A percentile compares a stretch with the other conserved stretches of the same genome.
Conservation (phyloP, 2,329 filamentous ascomycete species). For the Clonostachys rosea region DNA sequence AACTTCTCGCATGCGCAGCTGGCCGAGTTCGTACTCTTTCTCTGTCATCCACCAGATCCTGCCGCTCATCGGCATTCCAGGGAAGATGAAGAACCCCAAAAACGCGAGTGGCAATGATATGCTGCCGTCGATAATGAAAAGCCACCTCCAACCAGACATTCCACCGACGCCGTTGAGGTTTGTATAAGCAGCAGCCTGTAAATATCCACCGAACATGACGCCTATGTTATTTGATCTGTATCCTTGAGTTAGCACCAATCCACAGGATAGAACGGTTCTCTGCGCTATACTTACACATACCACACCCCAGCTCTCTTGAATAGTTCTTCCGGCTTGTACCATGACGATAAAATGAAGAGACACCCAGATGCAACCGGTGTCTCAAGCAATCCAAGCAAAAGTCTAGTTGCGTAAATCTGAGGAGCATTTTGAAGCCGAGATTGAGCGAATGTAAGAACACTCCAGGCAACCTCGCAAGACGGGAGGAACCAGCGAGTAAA, state of each 20-base stretch:
- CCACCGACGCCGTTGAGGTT: conserved; percentile 37
- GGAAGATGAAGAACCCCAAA: conserved; percentile 16
- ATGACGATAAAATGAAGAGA: conserved; percentile 46
- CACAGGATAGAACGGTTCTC: too few relatives aligned
- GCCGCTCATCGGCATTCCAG: conserved; percentile 35
- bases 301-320: conserved; percentile 42
- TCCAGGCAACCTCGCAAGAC: conserved; percentile 47
- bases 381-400: conserved; percentile 50
- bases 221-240: conserved; percentile 35
- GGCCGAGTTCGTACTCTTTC: conserved; percentile 59
- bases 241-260: too few relatives aligned
- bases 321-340: conserved; percentile 44
- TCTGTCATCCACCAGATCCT: conserved; percentile 35
- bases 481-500: conserved; percentile 45
- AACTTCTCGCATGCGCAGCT: conserved; percentile 62
- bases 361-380: conserved; percentile 37
- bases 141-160: conserved; percentile 43
- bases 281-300: conserved; percentile 27
- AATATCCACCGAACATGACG: conserved; percentile 45
- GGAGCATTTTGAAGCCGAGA: conserved; percentile 41
- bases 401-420: conserved; percentile 47
- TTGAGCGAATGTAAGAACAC: conserved; percentile 52
- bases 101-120: conserved; percentile 26
- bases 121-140: conserved; percentile 18
- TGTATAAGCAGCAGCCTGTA: conserved; percentile 34